These are phyloP conservation scores for Hypoxylon rubiginosum DNA, from an alignment of 2,329 filamentous ascomycete genomes.

Conservation along the genomic window DNA sequence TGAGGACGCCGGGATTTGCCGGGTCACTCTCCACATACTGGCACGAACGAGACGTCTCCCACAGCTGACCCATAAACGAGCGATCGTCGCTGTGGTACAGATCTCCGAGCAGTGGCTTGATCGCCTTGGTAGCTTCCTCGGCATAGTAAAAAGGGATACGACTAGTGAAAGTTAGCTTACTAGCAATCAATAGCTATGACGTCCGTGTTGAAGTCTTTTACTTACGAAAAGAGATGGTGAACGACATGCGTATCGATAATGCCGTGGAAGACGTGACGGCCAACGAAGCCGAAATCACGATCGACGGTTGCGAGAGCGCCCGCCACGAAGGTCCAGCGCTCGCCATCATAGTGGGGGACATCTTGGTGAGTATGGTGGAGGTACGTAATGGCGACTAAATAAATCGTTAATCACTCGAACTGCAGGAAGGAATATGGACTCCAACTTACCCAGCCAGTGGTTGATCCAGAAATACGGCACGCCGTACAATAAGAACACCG, in stretches of 20 bases:
- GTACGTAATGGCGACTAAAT: conserved; percentile 78
- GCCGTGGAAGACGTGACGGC: conserved; percentile 74
- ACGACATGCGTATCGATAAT: conserved; percentile 72
- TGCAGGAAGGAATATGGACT: background rate
- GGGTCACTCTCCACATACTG: conserved; percentile 54
- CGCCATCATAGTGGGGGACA: conserved; percentile 70
- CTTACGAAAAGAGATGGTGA: conserved; percentile 66
- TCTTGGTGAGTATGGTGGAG: conserved; percentile 76
- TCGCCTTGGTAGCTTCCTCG: conserved; percentile 63
- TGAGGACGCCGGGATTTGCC: conserved; percentile 45
- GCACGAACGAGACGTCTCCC: conserved; percentile 52
- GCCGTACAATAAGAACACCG: conserved; percentile 70
- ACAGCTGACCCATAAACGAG: conserved; percentile 52
- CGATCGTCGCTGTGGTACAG: conserved; percentile 58
- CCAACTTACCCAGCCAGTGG: conserved; percentile 73
- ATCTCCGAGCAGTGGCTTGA: conserved; percentile 62
- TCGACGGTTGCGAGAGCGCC: conserved; percentile 74
- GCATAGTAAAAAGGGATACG: conserved; percentile 68
- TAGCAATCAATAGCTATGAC: background rate
- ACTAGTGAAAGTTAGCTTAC: conserved; percentile 29
- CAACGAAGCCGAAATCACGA: conserved; percentile 74
- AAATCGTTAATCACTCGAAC: conserved; percentile 39
- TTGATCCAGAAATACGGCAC: conserved; percentile 78
- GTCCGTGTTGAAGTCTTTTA: conserved; percentile 1
- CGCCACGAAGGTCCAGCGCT: conserved; percentile 72